phyloP scores from a whole-genome alignment of 2,329 filamentous ascomycete species.

The Fusarium clavum region DNA sequence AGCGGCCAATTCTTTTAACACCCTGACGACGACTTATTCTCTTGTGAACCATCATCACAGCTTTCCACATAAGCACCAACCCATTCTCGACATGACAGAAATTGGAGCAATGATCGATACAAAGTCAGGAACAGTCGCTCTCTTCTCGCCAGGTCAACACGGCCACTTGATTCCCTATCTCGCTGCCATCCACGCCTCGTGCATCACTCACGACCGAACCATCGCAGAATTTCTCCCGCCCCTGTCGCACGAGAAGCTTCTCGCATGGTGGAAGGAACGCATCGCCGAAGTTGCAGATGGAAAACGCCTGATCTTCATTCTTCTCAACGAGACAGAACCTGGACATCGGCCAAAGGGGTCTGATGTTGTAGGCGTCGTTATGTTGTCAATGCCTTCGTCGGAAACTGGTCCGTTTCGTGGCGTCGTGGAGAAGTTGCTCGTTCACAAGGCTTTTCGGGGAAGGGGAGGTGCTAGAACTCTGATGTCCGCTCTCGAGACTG shows the following conservation, averaged over 20 bases:
- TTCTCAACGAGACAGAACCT: constrained; percentile 55
- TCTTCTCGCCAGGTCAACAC: constrained; percentile 61
- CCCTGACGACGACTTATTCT: background rate
- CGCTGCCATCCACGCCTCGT: constrained; percentile 67
- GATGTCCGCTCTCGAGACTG: constrained; percentile 65
- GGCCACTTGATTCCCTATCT: constrained; percentile 66
- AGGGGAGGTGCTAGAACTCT: constrained; percentile 64
- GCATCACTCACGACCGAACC: constrained; percentile 68
- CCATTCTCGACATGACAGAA: constrained; percentile 44
- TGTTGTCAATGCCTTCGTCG: constrained; percentile 62
- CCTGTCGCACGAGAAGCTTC: constrained; percentile 65
- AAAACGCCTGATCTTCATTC: constrained; percentile 64
- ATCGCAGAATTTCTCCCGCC: constrained; percentile 71
- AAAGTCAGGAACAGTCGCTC: constrained; percentile 51
- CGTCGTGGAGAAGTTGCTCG: constrained; percentile 67
- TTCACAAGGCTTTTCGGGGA: constrained; percentile 63
- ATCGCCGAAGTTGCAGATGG: constrained; percentile 60
- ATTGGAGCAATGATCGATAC: constrained; percentile 50
- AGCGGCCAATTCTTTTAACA: too few relatives aligned
- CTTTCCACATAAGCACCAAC: background rate
- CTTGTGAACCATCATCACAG: constrained; percentile 1
- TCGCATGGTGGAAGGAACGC: constrained; percentile 67
- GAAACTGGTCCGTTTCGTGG: constrained; percentile 69
- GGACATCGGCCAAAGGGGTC: constrained; percentile 54
- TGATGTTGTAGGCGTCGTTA: constrained; percentile 67